Base-by-base conservation (phyloP, 139 green algal species). In the Pseudopediastrum boryanum region DNA sequence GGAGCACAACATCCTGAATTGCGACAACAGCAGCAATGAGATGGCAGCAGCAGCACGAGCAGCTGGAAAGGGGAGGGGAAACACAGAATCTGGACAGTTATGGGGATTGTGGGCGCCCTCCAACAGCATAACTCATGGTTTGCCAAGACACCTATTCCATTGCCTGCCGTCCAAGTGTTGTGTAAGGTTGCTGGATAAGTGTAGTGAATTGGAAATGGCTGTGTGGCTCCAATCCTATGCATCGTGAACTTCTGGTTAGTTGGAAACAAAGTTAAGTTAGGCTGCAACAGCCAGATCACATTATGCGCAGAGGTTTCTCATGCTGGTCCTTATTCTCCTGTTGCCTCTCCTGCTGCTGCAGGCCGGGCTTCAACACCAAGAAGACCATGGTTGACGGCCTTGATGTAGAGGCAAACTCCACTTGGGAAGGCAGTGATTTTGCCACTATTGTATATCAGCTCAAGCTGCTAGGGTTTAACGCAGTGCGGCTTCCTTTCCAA, bases 371-470 rank as follows among this genome's bases (percentile, higher is more conserved):
- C 52, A 78, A 78, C 23, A 78, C 66, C 21, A 52, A 52, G 10
- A 78, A 78, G 52, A 78, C 71, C 13, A 52, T 78, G 38, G 71
- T 78, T 31, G 71, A 78, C 36, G 71, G 71, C 25, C 31, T 78
- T 25, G 71, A 78, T 78, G 71, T 27, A 21, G 71, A 78, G 71
- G 6, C 31, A 10, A 64, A 27, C 2, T 31, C 36, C 58, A 66
- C 58, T 12, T 78, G 71, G 71, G 41, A 78, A 52, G 44, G 71
- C 27, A 52, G 71, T 9, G 71, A 78, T 52, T 78, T 78, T 78
- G 71, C 71, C 21, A 78, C 71, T n/a, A 43, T 78, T 27, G 52
- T 78, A 10, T 68, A 78, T 52, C 43, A 39, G 33, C 46, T 78
- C 52, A 43, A 29, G 23, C 71, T 78, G 51, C 39, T 78, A 13